phyloP scores from a whole-genome alignment of 495 filamentous ascomycete species.

The Physcia stellaris region DNA sequence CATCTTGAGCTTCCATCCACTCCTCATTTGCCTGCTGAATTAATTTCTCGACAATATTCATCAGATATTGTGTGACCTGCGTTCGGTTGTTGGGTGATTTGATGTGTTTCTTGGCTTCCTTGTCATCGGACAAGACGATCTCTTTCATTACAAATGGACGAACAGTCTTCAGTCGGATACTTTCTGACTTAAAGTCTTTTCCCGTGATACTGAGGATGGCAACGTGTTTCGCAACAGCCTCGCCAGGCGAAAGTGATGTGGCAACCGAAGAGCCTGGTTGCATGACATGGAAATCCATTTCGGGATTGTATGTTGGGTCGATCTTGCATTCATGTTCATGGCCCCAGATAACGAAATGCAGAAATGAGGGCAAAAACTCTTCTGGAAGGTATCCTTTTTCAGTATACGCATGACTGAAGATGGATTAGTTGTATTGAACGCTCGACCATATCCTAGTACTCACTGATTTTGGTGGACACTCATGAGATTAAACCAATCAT shows the following conservation, averaged over 20 bases:
- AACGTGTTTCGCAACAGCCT: constrained; percentile 85
- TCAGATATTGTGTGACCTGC: constrained; percentile 63
- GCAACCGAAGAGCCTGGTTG: constrained; percentile 94
- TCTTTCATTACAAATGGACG: constrained; percentile 84
- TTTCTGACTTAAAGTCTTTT: constrained; percentile 66
- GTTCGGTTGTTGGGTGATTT: constrained; percentile 71
- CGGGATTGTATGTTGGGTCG: constrained; percentile 64
- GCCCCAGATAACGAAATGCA: constrained; percentile 90
- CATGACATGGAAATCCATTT: constrained; percentile 88
- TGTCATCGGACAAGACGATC: constrained; percentile 62
- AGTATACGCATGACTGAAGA: constrained; percentile 56
- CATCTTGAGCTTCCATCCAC: constrained; percentile 62
- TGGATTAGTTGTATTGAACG: not conserved
- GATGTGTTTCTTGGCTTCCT: constrained; percentile 59
- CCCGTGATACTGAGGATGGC: constrained; percentile 74
- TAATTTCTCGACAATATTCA: constrained; percentile 63
- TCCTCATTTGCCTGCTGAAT: constrained; percentile 72
- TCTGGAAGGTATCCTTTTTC: constrained; percentile 86
- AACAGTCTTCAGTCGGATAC: constrained; percentile 73
- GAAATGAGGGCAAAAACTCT: constrained; percentile 81
- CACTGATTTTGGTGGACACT: constrained; percentile 90
- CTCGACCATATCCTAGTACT: constrained; percentile 5
- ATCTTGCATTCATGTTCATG: constrained; percentile 97
- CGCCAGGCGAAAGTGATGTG: constrained; percentile 79
- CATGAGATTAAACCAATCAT: constrained; percentile 95